phyloP scores from a whole-genome alignment of 2,329 filamentous ascomycete genomes.

The Colletotrichum magnum region DNA sequence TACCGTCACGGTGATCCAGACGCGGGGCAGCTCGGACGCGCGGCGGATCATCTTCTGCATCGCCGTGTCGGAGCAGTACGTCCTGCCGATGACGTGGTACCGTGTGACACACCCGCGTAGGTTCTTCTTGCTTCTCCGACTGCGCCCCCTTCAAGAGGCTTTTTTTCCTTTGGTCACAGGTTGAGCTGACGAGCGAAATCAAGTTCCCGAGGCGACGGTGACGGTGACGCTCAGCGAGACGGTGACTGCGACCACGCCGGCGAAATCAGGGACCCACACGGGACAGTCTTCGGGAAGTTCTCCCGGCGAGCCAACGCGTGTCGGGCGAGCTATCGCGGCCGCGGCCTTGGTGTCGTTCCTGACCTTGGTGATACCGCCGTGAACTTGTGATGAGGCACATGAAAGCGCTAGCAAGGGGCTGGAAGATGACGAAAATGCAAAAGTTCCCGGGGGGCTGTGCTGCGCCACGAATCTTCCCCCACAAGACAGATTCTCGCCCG shows the following conservation, averaged over 20 bases:
- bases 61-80: conserved; percentile 18
- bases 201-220: conserved; percentile 6
- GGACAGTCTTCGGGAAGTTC: not conserved
- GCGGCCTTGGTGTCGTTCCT: not conserved
- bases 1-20: conserved; percentile 20
- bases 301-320: not conserved
- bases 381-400: not conserved
- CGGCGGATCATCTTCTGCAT: conserved; percentile 27
- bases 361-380: not conserved
- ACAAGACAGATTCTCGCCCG: too few relatives aligned
- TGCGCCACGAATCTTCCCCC: too few relatives aligned
- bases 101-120: conserved; percentile 19
- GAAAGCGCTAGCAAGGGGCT: too few relatives aligned
- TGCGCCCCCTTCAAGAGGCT: too few relatives aligned
- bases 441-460: too few relatives aligned
- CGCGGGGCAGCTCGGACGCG: conserved; percentile 14
- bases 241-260: not conserved
- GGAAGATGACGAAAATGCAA: too few relatives aligned
- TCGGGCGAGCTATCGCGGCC: not conserved
- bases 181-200: not conserved
- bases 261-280: not conserved
- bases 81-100: conserved; percentile 30
- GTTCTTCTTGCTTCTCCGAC: not conserved
- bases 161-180: not conserved
- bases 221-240: not conserved